Evolutionary conservation across 1,284 basidiomycete species (phyloP).

Genomic region (Puccinia polysora): DNA sequence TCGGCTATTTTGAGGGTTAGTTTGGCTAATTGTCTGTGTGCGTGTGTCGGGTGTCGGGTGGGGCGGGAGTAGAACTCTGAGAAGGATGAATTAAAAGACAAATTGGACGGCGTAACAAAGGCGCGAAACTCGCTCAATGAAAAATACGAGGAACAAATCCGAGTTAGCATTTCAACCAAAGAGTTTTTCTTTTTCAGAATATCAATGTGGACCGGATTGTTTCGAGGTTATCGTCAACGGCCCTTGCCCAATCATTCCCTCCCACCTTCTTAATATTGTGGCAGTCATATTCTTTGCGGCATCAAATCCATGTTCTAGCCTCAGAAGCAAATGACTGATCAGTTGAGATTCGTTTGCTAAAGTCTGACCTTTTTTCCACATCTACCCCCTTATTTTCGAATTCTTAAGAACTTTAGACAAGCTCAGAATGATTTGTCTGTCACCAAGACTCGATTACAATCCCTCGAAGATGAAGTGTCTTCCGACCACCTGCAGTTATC

Average conservation of each 20-base stretch:
- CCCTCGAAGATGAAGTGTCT: slow-evolving; percentile 73
- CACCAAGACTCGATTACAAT: slow-evolving; percentile 62
- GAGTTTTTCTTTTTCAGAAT: too few species aligned
- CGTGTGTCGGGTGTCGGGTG: background rate
- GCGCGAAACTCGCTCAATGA: slow-evolving; percentile 49
- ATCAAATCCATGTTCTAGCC: background rate
- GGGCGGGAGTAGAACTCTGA: slow-evolving; percentile 44
- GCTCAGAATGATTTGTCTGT: slow-evolving; percentile 60
- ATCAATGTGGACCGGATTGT: too few species aligned
- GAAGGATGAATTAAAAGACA: slow-evolving; percentile 47
- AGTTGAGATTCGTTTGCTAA: background rate
- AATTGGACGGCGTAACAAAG: slow-evolving; percentile 50
- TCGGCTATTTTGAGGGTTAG: background rate
- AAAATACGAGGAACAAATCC: slow-evolving; percentile 50
- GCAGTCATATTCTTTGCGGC: too few species aligned
- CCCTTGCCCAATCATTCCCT: too few species aligned
- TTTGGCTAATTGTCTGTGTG: background rate
- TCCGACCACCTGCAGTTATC: slow-evolving; percentile 75
- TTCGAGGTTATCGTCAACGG: too few species aligned
- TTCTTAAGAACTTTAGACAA: slow-evolving; percentile 46
- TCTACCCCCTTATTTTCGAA: background rate
- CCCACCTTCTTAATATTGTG: too few species aligned
- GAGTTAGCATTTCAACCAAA: slow-evolving; percentile 42
- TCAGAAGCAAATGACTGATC: slow-evolving; percentile 43
- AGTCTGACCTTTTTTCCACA: background rate